Conservation (phyloP, 176 grass and related monocot genomes). For the Triticum aestivum region IWGSC_CS_RefSeq_v2.1 NC_057806.1:669780113-669780612, state of each 20-base stretch:
- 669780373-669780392: constrained; percentile 54
- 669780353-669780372: constrained; percentile 45
- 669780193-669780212: not conserved
- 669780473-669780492: constrained; percentile 78
- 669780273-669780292: not conserved
- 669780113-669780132: constrained; percentile 26
- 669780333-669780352: not conserved
- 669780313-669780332: not conserved
- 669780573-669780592: too few species aligned
- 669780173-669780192: not conserved
- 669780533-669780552: not conserved
- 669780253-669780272: constrained; percentile 45
- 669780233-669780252: constrained; percentile 80
- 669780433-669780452: constrained; percentile 22
- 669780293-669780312: constrained; percentile 5
- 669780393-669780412: constrained; percentile 17
- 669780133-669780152: constrained; percentile 33
- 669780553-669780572: too few species aligned
- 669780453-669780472: constrained; percentile 68
- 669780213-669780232: constrained; percentile 54
- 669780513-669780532: not conserved
- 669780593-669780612: too few species aligned
- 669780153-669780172: not conserved
- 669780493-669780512: constrained; percentile 48
- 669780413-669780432: constrained; percentile 37